Base-by-base conservation (phyloP, 1,139 yeast genomes). In the Hyphopichia burtonii region DNA sequence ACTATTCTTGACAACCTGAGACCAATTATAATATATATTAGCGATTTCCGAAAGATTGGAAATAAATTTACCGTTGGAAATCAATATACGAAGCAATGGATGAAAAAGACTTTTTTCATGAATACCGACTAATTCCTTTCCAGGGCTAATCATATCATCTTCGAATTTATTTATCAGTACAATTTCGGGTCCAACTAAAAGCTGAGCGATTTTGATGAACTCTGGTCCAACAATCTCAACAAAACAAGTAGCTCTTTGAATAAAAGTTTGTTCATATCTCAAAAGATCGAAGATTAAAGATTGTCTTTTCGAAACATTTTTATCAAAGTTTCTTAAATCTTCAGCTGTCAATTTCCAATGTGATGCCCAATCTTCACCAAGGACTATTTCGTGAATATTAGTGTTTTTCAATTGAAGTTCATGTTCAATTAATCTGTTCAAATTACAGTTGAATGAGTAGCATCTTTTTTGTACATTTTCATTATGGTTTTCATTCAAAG, bases 251-350 rank as follows among this genome's bases (percentile, higher is more conserved):
- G 91, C 83, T 54, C 89, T 76, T 42, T 79, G 81, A 23, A 87
- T 75, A 44, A 85, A 86, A n/a, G 81, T 77, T 51, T 85, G 90
- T 50, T 88, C 96, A 41, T 83, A 78, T 43, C 83, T 73, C 30
- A 89, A 78, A 37, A 88, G 65, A 56, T 89, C 96, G 60, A 86
- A 91, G 5, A 88, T 77, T 39, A 83, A 81, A 41, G 88, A 84
- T 57, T 89, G 96, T 32, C 83, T 73, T 54, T 81, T 82, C 10
- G 84, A 71, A 40, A 80, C 78, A 10, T 65, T 66, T 23, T 77
- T 78, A 44, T 79, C 84, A 12, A 82, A 66, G 31, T 72, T 77
- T 11, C 72, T 64, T 30, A 86, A 56, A 39, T 80, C 84, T 16
- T 77, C 82, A 3, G 78, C 76, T 0, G 83, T 71, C 22, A 86